Evolutionary conservation across 2,329 filamentous ascomycete genomes (phyloP).

Genomic region (Torrubiella hemipterigena): DNA sequence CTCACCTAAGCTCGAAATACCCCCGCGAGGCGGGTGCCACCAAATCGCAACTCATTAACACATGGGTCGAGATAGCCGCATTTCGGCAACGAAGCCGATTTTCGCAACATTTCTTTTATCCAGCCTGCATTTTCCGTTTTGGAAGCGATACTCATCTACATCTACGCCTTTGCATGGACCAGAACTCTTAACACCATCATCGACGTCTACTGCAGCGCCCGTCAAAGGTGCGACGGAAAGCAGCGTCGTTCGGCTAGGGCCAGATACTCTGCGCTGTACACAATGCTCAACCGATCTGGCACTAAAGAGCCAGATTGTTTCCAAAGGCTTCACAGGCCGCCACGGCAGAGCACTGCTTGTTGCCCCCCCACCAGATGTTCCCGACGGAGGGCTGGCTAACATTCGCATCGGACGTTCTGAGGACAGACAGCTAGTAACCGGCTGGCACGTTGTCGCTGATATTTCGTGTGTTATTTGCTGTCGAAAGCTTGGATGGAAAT

Average conservation of each 20-base stretch:
- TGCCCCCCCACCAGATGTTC: slow-evolving; percentile 21
- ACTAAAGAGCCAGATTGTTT: slow-evolving; percentile 47
- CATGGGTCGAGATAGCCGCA: slow-evolving; percentile 24
- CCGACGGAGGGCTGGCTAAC: slow-evolving; percentile 33
- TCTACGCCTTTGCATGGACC: slow-evolving; percentile 18
- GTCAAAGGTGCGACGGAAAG: slow-evolving; percentile 10
- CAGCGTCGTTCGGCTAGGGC: slow-evolving; percentile 29
- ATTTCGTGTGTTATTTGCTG: slow-evolving; percentile 45
- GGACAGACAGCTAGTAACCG: slow-evolving; percentile 47
- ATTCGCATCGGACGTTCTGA: slow-evolving; percentile 42
- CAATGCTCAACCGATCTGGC: slow-evolving; percentile 50
- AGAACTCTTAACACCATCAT: slow-evolving; percentile 11
- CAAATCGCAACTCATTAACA: slow-evolving; percentile 2
- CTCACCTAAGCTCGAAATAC: too few relatives aligned
- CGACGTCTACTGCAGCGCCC: slow-evolving; percentile 16
- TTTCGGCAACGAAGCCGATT: slow-evolving; percentile 27
- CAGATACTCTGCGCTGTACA: slow-evolving; percentile 46
- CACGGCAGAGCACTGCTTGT: slow-evolving; percentile 54
- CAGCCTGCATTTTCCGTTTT: slow-evolving; percentile 35
- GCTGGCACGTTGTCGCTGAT: slow-evolving; percentile 52
- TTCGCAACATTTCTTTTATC: slow-evolving; percentile 43
- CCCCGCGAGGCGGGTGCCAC: too few relatives aligned
- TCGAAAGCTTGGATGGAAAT: slow-evolving; percentile 54
- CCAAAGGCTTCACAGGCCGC: slow-evolving; percentile 54
- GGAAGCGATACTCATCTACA: slow-evolving; percentile 25